A percentile compares a stretch with the other conserved stretches of the same genome.
Conservation (phyloP, 371 early-diverging fungal genomes). For the Encephalitozoon hellem region DNA sequence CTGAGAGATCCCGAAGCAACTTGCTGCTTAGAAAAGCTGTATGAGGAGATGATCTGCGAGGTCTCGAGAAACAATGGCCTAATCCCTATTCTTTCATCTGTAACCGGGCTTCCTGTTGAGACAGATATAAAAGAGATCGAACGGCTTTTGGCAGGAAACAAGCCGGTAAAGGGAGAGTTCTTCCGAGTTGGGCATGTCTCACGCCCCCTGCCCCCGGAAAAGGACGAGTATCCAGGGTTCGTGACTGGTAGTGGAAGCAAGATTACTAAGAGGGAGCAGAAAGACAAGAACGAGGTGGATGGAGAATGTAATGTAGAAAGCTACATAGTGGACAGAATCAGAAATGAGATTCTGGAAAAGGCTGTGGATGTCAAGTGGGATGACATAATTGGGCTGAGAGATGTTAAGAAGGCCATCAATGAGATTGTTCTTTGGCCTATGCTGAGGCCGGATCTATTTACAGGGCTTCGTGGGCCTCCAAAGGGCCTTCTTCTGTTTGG, state of each 20-base stretch:
- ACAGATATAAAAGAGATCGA: conserved; percentile 30
- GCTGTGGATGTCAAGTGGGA: conserved; percentile 63
- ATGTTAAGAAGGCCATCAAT: conserved; percentile 71
- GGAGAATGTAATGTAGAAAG: conserved; percentile 28
- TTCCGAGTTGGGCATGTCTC: not conserved
- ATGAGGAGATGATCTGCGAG: conserved; percentile 3
- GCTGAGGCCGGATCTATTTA: conserved; percentile 73
- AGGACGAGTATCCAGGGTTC: conserved; percentile 16
- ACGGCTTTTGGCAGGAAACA: conserved; percentile 7
- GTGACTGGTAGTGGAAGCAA: conserved; percentile 10
- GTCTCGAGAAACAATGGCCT: conserved; percentile 31
- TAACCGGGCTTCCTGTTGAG: conserved; percentile 15
- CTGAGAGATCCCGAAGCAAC: not conserved
- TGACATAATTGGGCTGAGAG: conserved; percentile 77
- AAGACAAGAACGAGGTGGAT: not conserved
- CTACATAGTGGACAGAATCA: conserved; percentile 47
- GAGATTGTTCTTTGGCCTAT: conserved; percentile 75
- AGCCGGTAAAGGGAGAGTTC: conserved; percentile 14
- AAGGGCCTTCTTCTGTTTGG: conserved; percentile 66
- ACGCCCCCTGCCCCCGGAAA: not conserved
- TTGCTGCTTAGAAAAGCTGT: not conserved
- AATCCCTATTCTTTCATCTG: conserved; percentile 33
- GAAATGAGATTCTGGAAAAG: conserved; percentile 50
- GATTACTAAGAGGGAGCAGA: not conserved
- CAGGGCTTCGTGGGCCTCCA: conserved; percentile 71